Evolutionary conservation across 2,329 filamentous ascomycete species (phyloP), one percentile per base, ranked within the genome.

Genomic region (Colletotrichum incanum): DNA sequence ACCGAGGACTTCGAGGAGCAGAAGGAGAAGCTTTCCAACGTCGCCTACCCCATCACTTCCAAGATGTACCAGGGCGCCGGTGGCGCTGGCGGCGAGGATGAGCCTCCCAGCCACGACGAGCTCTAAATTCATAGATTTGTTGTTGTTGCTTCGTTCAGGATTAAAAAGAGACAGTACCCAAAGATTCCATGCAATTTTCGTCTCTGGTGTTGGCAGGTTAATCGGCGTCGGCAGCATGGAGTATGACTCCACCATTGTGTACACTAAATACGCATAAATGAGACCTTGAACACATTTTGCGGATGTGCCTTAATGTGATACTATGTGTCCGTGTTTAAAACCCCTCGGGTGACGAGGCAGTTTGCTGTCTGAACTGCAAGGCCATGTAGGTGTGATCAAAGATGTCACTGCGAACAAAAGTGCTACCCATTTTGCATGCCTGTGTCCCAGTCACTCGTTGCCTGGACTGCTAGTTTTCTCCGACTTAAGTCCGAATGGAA

Each of bases 1-100:
- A 89, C 94, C 72, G 96, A 98, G 88, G 96, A 98, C 88, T 98
- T 98, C 79, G 95, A 98, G 86, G 96, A 99, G 91, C 96, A 98
- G 89, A 98, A 97, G 90, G 96, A 99, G 93, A 98, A 98, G 91
- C 91, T 99, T 77, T 97, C 94, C 79, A 93, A 93, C 84, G 94
- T 98, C 76, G 96, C 96, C 66, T 98, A 98, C 88, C 96, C 96
- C 77, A 99, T 99, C 87, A 99, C 96, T 79, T 97, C 94, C 88
- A 99, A 99, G 92, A 90, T 98, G 80, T 98, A 98, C 89, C 84
- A 88, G 78, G 87, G 89, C 79, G 91, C 90, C 78, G 84, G 81
- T 65, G 92, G 89, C 76, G 91, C 88, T 75, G 89, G 88, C 77
- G 90, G 87, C 74, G 93, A 91, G 73, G 93, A 94, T 76, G 93